Percentiles rank a stretch among this genome's conserved stretches.
Evolutionary conservation across 2,329 filamentous ascomycete genomes (phyloP).

Genomic region (Volutella citrinella): DNA sequence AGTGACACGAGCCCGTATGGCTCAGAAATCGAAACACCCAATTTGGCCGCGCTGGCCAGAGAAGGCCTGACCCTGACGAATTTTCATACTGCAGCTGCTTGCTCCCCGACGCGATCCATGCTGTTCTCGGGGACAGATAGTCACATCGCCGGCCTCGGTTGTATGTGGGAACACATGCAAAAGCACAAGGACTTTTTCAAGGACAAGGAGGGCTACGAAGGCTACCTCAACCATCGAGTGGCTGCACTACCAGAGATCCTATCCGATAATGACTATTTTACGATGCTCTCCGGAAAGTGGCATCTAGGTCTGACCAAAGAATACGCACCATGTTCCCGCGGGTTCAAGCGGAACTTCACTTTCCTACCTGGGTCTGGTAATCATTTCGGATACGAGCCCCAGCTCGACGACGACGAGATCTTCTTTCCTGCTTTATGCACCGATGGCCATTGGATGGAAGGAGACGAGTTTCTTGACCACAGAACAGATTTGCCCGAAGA

Average conservation of each 20-base stretch:
- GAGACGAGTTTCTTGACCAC: slow-evolving; percentile 35
- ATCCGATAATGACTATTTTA: slow-evolving; percentile 28
- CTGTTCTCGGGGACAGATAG: slow-evolving; percentile 60
- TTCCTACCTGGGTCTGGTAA: slow-evolving; percentile 41
- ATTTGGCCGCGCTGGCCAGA: slow-evolving; percentile 47
- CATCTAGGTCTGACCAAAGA: slow-evolving; percentile 5
- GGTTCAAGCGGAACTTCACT: slow-evolving; percentile 38
- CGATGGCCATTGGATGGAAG: slow-evolving; percentile 37
- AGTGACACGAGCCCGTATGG: slow-evolving; percentile 38
- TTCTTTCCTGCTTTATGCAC: slow-evolving; percentile 39
- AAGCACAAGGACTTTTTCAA: slow-evolving; percentile 4
- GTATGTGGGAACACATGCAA: slow-evolving; percentile 4
- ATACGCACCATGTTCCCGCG: slow-evolving; percentile 6
- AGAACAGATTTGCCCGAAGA: slow-evolving; percentile 40
- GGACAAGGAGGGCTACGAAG: slow-evolving; percentile 27
- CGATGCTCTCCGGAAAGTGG: slow-evolving; percentile 32
- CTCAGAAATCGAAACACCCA: slow-evolving; percentile 54
- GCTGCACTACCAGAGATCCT: slow-evolving; percentile 27
- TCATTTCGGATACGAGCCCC: too few species aligned
- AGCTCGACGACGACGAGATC: too few species aligned
- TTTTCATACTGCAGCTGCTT: slow-evolving; percentile 57
- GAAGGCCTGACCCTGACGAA: slow-evolving; percentile 53
- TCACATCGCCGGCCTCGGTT: slow-evolving; percentile 44
- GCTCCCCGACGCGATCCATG: slow-evolving; percentile 57
- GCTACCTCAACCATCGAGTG: slow-evolving; percentile 29